Evolutionary conservation across 306 rosid genomes (phyloP).

Genomic region (Lathyrus aphaca): DNA sequence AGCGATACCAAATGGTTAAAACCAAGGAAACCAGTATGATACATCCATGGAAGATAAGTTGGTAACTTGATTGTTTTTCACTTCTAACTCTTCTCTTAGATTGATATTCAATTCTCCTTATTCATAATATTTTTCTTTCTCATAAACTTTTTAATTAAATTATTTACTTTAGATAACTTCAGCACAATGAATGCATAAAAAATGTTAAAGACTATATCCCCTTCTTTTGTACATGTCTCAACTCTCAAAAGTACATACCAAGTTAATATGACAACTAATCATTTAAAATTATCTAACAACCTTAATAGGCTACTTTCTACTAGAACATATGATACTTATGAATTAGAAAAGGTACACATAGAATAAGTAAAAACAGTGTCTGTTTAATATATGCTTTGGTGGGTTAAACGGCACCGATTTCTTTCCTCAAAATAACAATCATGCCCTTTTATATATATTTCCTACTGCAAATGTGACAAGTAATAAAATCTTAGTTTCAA

Average conservation of each 20-base stretch:
- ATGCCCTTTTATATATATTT: background rate
- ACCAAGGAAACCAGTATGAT: constrained; percentile 5
- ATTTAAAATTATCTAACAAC: constrained; percentile 22
- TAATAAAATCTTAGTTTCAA: constrained; percentile 23
- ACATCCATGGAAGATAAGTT: constrained; percentile 32
- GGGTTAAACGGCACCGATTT: constrained; percentile 17
- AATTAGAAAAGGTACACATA: constrained; percentile 16
- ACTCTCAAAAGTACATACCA: constrained; percentile 25
- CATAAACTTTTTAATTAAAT: background rate
- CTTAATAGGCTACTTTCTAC: constrained; percentile 4
- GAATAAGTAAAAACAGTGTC: constrained; percentile 24
- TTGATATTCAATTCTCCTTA: constrained; percentile 18
- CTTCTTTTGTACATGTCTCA: constrained; percentile 9
- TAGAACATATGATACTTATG: constrained; percentile 14
- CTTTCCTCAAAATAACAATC: constrained; percentile 27
- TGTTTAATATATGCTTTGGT: constrained; percentile 7
- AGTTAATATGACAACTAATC: constrained; percentile 5
- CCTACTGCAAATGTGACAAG: constrained; percentile 18
- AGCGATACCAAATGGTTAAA: constrained; percentile 3
- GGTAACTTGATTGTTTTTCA: background rate
- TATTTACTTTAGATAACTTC: constrained; percentile 20
- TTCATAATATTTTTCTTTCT: constrained; percentile 11
- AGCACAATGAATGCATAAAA: constrained; percentile 32
- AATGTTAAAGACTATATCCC: constrained; percentile 13
- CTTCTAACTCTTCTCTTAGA: constrained; percentile 3